Evolutionary conservation across 306 rosid genomes (phyloP), one percentile per base, ranked within the genome.

Genomic region (Prunus campanulata): DNA sequence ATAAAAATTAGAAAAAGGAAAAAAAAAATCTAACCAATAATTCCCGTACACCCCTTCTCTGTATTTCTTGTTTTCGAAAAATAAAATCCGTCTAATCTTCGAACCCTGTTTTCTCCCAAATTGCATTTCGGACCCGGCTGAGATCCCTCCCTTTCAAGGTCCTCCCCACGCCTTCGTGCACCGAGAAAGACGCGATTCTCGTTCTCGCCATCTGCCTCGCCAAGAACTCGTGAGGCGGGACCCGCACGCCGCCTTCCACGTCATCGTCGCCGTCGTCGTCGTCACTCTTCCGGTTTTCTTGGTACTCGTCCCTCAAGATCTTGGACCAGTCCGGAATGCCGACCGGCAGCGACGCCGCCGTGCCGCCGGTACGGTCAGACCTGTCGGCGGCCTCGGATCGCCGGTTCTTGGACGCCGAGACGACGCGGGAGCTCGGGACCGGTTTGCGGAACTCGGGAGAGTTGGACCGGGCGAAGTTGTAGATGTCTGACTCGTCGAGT

Each of bases 71-170:
- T 57, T 27, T 20, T 19, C 13, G 47, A 6, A 19, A 60, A 27
- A 9, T 8, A 29, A 61, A 60, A 19, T 55, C 39, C 9, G 25
- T 16, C 35, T 63, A 93, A 49, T 93, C 98, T 76, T 91, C 70
- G 78, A 93, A 93, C 55, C 97, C 98, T 5, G 92, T 91, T 84
- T 93, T 93, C 30, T 91, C 96, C 96, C 93, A 93, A 81, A 93
- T 89, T 8, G 93, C 92, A 71, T 93, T 91, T 71, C 97, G 78
- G 44, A 93, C 97, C 74, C 92, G 69, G 76, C 97, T 93, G 35
- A 93, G 97, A 91, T 93, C 98, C 49, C 97, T 88, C 19, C 98
- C 98, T 79, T 93, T 93, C 63, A 91, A 73, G 8, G 98, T 93
- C 81, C 98, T 91, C 3, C 98, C 98, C 6, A 85, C 81, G 8